These are phyloP conservation scores for Sechiopsis laciniata DNA, from an alignment of 306 rosid species.

Conservation along the genomic window DNA sequence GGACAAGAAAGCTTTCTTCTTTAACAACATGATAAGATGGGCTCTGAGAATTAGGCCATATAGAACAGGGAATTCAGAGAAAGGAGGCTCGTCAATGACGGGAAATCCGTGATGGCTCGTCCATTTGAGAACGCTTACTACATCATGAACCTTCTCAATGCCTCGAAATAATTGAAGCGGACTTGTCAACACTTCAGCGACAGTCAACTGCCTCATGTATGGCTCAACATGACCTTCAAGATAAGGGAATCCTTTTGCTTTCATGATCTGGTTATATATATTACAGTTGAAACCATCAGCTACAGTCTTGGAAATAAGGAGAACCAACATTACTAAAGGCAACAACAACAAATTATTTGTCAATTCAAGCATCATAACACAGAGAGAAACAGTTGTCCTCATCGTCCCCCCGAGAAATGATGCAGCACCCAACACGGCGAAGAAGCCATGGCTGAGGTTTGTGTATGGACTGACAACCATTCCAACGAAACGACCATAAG, in stretches of 20 bases:
- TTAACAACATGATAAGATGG: slow-evolving; percentile 68
- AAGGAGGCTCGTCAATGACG: slow-evolving; percentile 70
- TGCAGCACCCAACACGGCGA: slow-evolving; percentile 89
- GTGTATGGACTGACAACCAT: slow-evolving; percentile 55
- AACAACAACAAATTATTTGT: slow-evolving; percentile 78
- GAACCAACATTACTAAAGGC: slow-evolving; percentile 85
- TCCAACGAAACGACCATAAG: slow-evolving; percentile 82
- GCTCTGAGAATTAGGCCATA: slow-evolving; percentile 74
- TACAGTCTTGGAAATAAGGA: slow-evolving; percentile 74
- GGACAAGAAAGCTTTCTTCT: slow-evolving; percentile 56
- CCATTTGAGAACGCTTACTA: slow-evolving; percentile 56
- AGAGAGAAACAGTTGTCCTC: slow-evolving; percentile 88
- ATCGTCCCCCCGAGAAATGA: slow-evolving; percentile 88
- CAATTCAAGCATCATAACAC: slow-evolving; percentile 80
- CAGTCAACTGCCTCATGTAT: slow-evolving; percentile 83
- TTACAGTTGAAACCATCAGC: slow-evolving; percentile 79
- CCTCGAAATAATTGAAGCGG: slow-evolving; percentile 78
- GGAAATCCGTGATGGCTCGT: slow-evolving; percentile 87
- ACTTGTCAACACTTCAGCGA: slow-evolving; percentile 66
- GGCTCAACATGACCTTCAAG: slow-evolving; percentile 82
- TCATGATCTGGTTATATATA: slow-evolving; percentile 84
- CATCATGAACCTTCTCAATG: slow-evolving; percentile 69
- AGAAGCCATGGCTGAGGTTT: slow-evolving; percentile 75
- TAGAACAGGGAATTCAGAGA: slow-evolving; percentile 47
- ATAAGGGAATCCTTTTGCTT: slow-evolving; percentile 88